Conservation (phyloP, 345 rosid species). For the Syzygium oleosum region DNA sequence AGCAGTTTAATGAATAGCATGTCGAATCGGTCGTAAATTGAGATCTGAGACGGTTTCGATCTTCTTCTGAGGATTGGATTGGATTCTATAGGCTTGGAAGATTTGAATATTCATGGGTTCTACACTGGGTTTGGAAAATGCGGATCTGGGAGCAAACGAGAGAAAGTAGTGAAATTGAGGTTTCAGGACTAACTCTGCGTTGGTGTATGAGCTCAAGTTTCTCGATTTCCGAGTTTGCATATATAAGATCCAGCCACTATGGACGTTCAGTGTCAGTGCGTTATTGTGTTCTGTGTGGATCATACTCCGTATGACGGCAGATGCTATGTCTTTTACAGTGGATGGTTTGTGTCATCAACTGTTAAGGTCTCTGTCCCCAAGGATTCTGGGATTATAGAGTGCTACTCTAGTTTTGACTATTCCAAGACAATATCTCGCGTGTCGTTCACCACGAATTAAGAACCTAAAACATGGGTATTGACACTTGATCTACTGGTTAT, state of each 20-base stretch:
- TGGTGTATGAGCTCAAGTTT: background rate
- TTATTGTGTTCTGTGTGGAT: background rate
- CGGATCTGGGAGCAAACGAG: background rate
- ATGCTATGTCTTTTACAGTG: background rate
- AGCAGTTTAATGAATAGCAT: background rate
- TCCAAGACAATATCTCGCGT: background rate
- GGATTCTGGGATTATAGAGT: background rate
- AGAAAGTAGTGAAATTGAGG: background rate
- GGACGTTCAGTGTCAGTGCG: background rate
- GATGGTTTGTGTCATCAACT: background rate
- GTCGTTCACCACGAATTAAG: background rate
- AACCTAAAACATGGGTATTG: background rate
- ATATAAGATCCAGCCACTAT: background rate
- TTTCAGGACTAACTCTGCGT: background rate
- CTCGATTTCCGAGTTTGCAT: background rate
- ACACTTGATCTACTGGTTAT: background rate
- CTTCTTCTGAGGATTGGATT: background rate
- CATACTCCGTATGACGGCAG: background rate
- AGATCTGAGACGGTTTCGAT: background rate
- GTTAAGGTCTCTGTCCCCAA: background rate
- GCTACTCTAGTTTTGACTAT: background rate
- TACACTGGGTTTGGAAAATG: background rate
- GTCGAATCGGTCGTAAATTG: background rate
- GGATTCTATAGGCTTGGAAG: background rate
- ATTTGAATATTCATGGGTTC: background rate